Base-by-base conservation (phyloP, 192 early-diverging fungal species). In the Coemansia sp. region DNA sequence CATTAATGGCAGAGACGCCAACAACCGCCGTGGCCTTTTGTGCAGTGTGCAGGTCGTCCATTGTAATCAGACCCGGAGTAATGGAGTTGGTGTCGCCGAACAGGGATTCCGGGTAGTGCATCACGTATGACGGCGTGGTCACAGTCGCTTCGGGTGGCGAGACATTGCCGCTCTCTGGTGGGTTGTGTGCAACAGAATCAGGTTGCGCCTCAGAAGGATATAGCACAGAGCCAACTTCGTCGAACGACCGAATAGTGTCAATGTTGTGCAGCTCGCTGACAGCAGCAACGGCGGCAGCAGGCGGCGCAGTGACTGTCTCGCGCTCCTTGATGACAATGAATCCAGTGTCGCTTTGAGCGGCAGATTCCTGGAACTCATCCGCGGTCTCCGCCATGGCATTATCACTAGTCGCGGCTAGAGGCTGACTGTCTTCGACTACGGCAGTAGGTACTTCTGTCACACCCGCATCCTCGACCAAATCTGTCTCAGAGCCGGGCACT, bases 61-160 rank as follows among this genome's bases (percentile, higher is more conserved):
- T 81, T 4, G 78, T 81, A 24, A 72, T 75, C 25, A 81, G 49
- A 0, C 65, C 78, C 3, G 78, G 73, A 20, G 68, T 60, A 19
- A 75, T 67, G 4, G 73, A 72, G 11, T 73, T 65, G 6, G 68
- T 49, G 35, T 81, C 78, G 38, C 78, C 78, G 38, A 81, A 81
- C 43, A 81, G 65, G 0, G 72, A 74, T 38, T 75, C 78, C 12
- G 78, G 70, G 46, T 81, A 81, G 69, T 81, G 78, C 78, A 81
- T 81, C 39, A 75, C 68, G 35, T 81, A 81, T 11, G 78, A 81
- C 2, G 78, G 78, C 20, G 68, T 72, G 2, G 66, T 64, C n/a
- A 68, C 67, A 20, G 25, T 54, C 15, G 57, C 31, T n/a, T 73
- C 65, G 37, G 36, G 9, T 29, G 14, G 53, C 6, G 53, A 19